Evolutionary conservation across 2,329 filamentous ascomycete genomes (phyloP).

Genomic region (Diaporthe eres): DNA sequence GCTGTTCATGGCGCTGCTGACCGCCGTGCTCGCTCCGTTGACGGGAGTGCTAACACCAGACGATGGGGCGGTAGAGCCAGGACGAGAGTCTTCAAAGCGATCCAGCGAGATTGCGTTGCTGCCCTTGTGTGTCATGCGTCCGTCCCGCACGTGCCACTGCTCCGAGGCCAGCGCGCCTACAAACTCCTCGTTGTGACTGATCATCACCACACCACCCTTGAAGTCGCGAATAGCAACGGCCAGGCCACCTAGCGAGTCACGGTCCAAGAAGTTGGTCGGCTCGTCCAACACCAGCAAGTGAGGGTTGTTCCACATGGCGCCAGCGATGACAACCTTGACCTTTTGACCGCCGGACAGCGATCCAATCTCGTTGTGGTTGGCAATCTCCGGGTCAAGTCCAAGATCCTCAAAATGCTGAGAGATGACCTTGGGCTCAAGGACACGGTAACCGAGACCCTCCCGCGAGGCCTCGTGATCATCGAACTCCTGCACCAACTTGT

Average conservation of each 20-base stretch:
- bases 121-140: slow-evolving; percentile 87
- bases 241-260: slow-evolving; percentile 94
- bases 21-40: slow-evolving; percentile 67
- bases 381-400: slow-evolving; percentile 96
- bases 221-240: slow-evolving; percentile 99
- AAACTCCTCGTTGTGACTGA: slow-evolving; percentile 99
- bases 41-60: slow-evolving; percentile 51
- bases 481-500: slow-evolving; percentile 96
- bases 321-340: slow-evolving; percentile 97
- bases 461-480: slow-evolving; percentile 99
- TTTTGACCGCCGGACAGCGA: slow-evolving; percentile 97
- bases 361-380: slow-evolving; percentile 98
- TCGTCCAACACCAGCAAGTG: slow-evolving; percentile 98
- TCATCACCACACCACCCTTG: slow-evolving; percentile 98
- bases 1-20: slow-evolving; percentile 67
- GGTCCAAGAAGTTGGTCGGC: slow-evolving; percentile 99
- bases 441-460: slow-evolving; percentile 96
- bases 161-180: slow-evolving; percentile 95
- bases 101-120: slow-evolving; percentile 80
- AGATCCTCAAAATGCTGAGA: slow-evolving; percentile 98
- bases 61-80: slow-evolving; percentile 58
- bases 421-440: slow-evolving; percentile 93
- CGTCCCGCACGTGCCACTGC: slow-evolving; percentile 94
- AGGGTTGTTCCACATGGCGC: slow-evolving; percentile 99
- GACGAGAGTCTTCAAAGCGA: slow-evolving; percentile 87